phyloP scores from a whole-genome alignment of 1,139 yeast species.

The Saccharomyces hybrid region DNA sequence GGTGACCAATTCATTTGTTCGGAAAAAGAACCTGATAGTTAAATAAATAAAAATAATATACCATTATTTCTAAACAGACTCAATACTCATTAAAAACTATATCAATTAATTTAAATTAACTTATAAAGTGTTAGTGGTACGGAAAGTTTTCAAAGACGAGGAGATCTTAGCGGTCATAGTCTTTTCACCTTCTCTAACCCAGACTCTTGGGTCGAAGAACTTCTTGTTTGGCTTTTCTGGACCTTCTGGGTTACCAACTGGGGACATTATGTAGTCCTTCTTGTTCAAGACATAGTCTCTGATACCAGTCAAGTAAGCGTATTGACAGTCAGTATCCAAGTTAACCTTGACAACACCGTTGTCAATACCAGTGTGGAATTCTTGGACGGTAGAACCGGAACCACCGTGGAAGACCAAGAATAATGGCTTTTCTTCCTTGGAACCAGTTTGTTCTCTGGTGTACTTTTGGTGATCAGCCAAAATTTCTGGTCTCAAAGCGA shows the following conservation, averaged over 20 bases:
- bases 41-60: background rate
- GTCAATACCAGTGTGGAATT: constrained; percentile 84
- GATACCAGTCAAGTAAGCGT: constrained; percentile 92
- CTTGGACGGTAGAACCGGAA: constrained; percentile 91
- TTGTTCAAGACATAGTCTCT: constrained; percentile 93
- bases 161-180: constrained; percentile 85
- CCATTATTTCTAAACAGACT: background rate
- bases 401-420: constrained; percentile 99
- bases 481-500: constrained; percentile 84
- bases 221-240: constrained; percentile 98
- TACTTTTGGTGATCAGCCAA: constrained; percentile 93
- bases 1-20: background rate
- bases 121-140: constrained; percentile 60
- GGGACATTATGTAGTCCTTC: constrained; percentile 85
- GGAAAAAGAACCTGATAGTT: background rate
- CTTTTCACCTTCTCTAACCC: constrained; percentile 99
- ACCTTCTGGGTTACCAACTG: constrained; percentile 99
- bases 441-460: constrained; percentile 58
- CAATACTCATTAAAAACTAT: constrained; percentile 1
- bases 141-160: constrained; percentile 82
- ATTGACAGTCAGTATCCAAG: constrained; percentile 98
- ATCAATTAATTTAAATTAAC: constrained; percentile 3
- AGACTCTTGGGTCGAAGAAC: constrained; percentile 99
- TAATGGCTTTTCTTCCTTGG: constrained; percentile 62
- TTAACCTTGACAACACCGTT: constrained; percentile 98